Percentiles rank a stretch among this genome's conserved stretches.
These are phyloP conservation scores for Rhodotorula graminis DNA, from an alignment of 768 basidiomycete species.

Conservation along the genomic window DNA sequence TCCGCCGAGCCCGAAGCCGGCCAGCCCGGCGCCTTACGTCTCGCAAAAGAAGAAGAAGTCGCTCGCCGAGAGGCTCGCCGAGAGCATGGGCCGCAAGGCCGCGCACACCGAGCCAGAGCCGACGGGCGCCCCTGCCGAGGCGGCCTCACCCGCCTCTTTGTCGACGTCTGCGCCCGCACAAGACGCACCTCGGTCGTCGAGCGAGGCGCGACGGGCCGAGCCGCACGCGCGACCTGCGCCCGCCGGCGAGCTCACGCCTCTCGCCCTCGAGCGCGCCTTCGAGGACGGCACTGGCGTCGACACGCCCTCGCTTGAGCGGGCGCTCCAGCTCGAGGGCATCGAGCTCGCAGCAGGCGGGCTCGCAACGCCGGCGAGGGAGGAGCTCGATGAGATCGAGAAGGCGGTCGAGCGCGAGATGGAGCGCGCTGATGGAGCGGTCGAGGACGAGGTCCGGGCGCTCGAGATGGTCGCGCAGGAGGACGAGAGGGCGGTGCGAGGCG, in stretches of 20 bases:
- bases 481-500: too few species aligned
- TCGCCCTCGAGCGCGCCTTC: not conserved
- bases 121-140: not conserved
- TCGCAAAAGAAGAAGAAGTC: conserved; percentile 16
- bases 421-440: not conserved
- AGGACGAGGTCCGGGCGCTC: too few species aligned
- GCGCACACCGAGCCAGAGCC: not conserved
- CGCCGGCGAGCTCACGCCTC: not conserved
- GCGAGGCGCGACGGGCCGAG: not conserved
- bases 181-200: not conserved
- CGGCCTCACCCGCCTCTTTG: not conserved
- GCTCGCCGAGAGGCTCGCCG: conserved; percentile 26
- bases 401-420: not conserved
- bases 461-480: not conserved
- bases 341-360: not conserved
- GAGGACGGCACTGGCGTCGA: not conserved
- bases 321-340: conserved; percentile 9
- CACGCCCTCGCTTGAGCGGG: conserved; percentile 2
- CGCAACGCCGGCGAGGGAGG: conserved; percentile 11
- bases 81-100: conserved; percentile 18
- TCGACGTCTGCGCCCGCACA: not conserved
- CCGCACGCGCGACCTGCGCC: not conserved
- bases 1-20: not conserved
- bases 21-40: not conserved
- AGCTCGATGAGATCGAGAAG: conserved; percentile 16